These are phyloP conservation scores for Heterobasidion annosum DNA, from an alignment of 1,284 basidiomycete species.

Conservation along the genomic window DNA sequence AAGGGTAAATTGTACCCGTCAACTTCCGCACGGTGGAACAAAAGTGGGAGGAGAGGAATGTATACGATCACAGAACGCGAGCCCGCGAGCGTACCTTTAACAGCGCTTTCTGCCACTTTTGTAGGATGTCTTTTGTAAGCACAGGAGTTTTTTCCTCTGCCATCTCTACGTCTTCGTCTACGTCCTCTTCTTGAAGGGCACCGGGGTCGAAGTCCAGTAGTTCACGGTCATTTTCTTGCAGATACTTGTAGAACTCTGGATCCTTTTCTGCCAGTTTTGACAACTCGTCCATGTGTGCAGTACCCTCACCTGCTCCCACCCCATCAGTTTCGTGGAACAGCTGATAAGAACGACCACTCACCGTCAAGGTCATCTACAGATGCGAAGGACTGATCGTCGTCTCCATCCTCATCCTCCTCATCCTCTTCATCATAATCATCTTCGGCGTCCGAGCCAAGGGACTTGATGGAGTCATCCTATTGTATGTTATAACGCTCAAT, in stretches of 20 bases:
- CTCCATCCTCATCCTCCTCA: conserved; percentile 38
- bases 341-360: conserved; percentile 16
- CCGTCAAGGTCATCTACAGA: conserved; percentile 72
- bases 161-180: conserved; percentile 32
- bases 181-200: conserved; percentile 26
- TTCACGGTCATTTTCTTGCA: conserved; percentile 92
- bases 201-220: conserved; percentile 70
- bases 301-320: conserved; percentile 48
- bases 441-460: conserved; percentile 19
- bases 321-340: background rate
- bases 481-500: background rate
- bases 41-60: background rate
- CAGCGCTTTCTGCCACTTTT: conserved; percentile 86
- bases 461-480: conserved; percentile 3
- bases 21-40: background rate
- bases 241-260: conserved; percentile 97
- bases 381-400: conserved; percentile 65
- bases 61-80: background rate
- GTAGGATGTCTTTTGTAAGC: conserved; percentile 71
- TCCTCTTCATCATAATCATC: conserved; percentile 32
- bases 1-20: background rate
- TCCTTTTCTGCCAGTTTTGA: conserved; percentile 91
- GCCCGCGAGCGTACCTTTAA: conserved; percentile 55
- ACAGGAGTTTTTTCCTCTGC: conserved; percentile 43
- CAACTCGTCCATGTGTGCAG: conserved; percentile 73